Conservation (phyloP, 805 yeast genomes). For the Hanseniaspora thailandica region DNA sequence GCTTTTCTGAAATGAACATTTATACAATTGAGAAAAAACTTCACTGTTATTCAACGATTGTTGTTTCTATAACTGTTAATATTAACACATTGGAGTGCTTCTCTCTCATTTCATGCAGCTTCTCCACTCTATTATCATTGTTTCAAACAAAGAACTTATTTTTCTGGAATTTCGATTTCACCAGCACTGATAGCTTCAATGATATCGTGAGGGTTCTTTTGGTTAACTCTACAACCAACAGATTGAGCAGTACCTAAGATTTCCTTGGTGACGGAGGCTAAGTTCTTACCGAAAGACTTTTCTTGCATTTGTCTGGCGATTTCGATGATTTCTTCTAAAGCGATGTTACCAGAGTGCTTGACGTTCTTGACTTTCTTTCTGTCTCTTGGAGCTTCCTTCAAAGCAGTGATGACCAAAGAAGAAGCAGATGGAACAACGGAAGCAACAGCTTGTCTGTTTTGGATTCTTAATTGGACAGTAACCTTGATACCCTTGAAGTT, state of each 20-base stretch:
- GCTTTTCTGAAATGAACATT: no score
- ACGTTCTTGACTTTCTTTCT: conserved; percentile 99
- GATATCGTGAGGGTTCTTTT: conserved; percentile 98
- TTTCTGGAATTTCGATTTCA: conserved; percentile 63
- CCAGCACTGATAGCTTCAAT: conserved; percentile 98
- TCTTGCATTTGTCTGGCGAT: conserved; percentile 96
- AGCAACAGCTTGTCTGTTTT: conserved; percentile 99
- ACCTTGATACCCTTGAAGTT: conserved; percentile 98
- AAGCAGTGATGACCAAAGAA: conserved; percentile 95
- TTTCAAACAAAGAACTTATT: conserved; percentile 23
- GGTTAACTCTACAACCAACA: conserved; percentile 98
- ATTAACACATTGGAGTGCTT: neutral
- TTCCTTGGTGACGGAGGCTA: conserved; percentile 96
- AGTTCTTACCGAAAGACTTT: conserved; percentile 95
- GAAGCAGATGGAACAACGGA: conserved; percentile 99
- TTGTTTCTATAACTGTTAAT: neutral
- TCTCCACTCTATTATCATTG: conserved; percentile 17
- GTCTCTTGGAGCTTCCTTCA: conserved; percentile 99
- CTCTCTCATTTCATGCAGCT: neutral
- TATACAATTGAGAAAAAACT: neutral
- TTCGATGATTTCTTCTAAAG: conserved; percentile 90
- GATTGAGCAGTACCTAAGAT: conserved; percentile 99
- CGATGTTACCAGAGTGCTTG: conserved; percentile 98
- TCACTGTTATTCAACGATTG: neutral
- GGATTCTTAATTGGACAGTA: conserved; percentile 95